Conservation (phyloP, 2,329 filamentous ascomycete genomes). For the Sclerotinia sclerotiorum region DNA sequence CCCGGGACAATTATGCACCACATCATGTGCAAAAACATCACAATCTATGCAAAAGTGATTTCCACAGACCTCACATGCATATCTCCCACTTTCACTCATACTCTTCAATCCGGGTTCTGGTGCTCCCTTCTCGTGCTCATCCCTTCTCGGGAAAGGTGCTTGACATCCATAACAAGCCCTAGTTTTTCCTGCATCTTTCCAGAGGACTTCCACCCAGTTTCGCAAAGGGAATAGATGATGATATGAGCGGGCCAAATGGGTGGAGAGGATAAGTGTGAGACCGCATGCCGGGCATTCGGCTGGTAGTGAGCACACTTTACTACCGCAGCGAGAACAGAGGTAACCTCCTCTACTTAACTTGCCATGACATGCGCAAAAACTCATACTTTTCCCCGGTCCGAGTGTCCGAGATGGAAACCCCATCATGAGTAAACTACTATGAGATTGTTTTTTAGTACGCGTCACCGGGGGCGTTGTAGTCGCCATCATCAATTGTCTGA, state of each 20-base stretch:
- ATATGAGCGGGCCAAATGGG: constrained; percentile 88
- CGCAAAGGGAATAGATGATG: constrained; percentile 87
- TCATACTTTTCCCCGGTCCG: constrained; percentile 62
- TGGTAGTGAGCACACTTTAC: constrained; percentile 86
- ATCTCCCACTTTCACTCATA: constrained; percentile 81
- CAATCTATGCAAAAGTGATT: constrained; percentile 98
- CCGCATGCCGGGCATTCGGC: constrained; percentile 89
- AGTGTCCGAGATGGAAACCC: constrained; percentile 89
- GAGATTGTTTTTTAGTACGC: constrained; percentile 59
- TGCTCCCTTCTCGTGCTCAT: constrained; percentile 38
- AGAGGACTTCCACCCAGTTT: constrained; percentile 89
- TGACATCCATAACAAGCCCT: constrained; percentile 77
- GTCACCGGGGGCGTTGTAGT: constrained; percentile 88
- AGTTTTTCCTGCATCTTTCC: constrained; percentile 62
- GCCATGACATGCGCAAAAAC: constrained; percentile 89
- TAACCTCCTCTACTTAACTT: constrained; percentile 82
- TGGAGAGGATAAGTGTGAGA: constrained; percentile 89
- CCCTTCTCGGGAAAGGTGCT: constrained; percentile 39
- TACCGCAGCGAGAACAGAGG: constrained; percentile 81
- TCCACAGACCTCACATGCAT: constrained; percentile 82
- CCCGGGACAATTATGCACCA: constrained; percentile 93
- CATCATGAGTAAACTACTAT: constrained; percentile 84
- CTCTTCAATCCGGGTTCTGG: constrained; percentile 49
- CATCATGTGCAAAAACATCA: constrained; percentile 91
- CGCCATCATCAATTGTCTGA: constrained; percentile 82